Conservation (phyloP, 1,139 yeast species). For the Debaryomyces singareniensis region DNA sequence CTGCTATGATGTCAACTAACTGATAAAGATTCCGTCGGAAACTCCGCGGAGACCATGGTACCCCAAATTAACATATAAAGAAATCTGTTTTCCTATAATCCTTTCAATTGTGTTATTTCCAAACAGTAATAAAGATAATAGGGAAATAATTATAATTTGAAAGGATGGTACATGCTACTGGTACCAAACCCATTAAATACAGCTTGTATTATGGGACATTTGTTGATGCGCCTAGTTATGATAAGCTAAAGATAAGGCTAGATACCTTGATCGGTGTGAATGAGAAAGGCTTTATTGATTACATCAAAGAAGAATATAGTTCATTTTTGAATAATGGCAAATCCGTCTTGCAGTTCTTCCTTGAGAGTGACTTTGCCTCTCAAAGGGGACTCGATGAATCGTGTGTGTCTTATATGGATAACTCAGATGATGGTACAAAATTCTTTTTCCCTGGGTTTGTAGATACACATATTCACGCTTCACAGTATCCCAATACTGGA, state of each 20-base stretch:
- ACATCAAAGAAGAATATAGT: conserved; percentile 13
- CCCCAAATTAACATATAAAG: too few species aligned
- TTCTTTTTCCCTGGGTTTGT: conserved; percentile 89
- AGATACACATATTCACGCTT: conserved; percentile 95
- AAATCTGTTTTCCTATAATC: too few species aligned
- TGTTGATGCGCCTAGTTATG: conserved; percentile 28
- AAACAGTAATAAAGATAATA: too few species aligned
- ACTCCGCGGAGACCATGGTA: conserved; percentile 1
- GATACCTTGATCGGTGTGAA: conserved; percentile 30
- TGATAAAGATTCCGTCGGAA: neutral
- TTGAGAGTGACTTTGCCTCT: conserved; percentile 2
- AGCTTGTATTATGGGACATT: conserved; percentile 33
- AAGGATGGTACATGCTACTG: too few species aligned
- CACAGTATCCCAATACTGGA: conserved; percentile 94
- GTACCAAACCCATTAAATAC: conserved; percentile 16
- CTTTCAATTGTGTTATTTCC: too few species aligned
- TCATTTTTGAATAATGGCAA: neutral
- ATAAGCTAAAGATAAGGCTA: conserved; percentile 20
- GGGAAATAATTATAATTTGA: too few species aligned
- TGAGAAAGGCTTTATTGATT: conserved; percentile 26
- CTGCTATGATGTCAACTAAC: neutral
- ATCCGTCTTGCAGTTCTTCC: conserved; percentile 6
- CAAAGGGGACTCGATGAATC: conserved; percentile 4
- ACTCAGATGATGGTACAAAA: conserved; percentile 22
- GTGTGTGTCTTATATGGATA: conserved; percentile 22